A percentile compares a stretch with the other conserved stretches of the same genome.
Evolutionary conservation across 2,329 filamentous ascomycete genomes (phyloP).

Genomic region (Colletotrichum tanaceti): DNA sequence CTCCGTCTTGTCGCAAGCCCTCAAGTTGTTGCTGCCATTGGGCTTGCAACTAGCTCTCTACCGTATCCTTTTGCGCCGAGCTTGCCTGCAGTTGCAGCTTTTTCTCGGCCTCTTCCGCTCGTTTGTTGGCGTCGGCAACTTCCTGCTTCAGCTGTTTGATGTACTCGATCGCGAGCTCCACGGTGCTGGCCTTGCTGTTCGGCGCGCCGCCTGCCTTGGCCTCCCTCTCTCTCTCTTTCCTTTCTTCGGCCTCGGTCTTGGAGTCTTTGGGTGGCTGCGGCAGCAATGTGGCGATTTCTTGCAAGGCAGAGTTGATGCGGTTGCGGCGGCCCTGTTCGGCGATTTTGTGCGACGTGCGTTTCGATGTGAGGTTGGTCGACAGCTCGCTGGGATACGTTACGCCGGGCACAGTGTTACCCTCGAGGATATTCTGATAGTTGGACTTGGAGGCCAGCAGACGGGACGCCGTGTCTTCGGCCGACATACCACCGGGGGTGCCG

Average conservation of each 20-base stretch:
- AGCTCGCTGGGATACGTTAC: conserved; percentile 91
- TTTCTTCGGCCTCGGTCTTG: conserved; percentile 57
- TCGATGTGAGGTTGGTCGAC: conserved; percentile 93
- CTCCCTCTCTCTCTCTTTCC: conserved; percentile 59
- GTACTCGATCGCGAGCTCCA: conserved; percentile 96
- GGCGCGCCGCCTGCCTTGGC: conserved; percentile 62
- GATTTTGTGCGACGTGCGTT: conserved; percentile 97
- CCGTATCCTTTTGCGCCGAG: neutral
- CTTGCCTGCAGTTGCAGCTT: conserved; percentile 56
- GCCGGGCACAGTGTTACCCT: conserved; percentile 90
- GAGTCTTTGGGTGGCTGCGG: conserved; percentile 66
- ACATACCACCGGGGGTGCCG: conserved; percentile 60
- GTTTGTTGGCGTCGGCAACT: conserved; percentile 71
- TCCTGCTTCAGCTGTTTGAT: conserved; percentile 87
- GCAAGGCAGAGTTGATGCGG: conserved; percentile 91
- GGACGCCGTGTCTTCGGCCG: conserved; percentile 71
- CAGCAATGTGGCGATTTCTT: conserved; percentile 90
- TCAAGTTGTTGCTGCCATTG: neutral
- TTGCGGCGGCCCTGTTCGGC: conserved; percentile 96
- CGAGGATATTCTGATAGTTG: conserved; percentile 97
- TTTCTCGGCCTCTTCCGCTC: conserved; percentile 74
- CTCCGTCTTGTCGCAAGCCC: neutral
- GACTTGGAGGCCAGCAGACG: conserved; percentile 91
- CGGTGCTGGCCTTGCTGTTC: conserved; percentile 94
- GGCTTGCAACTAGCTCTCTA: conserved; percentile 3